phyloP scores from a whole-genome alignment of 2,329 filamentous ascomycete genomes.

The Thelonectria discophora region DNA sequence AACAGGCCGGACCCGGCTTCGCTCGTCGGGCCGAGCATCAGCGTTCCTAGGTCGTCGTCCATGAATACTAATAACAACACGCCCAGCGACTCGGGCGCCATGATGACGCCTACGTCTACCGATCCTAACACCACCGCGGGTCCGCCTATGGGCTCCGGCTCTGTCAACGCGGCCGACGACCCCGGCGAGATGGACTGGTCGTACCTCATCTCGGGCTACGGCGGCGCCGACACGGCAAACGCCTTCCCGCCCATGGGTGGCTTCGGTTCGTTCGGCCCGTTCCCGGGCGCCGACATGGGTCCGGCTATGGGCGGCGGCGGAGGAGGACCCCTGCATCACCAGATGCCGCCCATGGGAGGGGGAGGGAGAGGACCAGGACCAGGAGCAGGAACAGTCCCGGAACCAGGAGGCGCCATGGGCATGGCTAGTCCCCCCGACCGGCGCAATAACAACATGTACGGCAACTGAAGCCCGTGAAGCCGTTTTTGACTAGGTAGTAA shows the following conservation, averaged over 20 bases:
- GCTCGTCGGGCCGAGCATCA: constrained; percentile 36
- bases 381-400: constrained; percentile 32
- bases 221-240: constrained; percentile 38
- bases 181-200: constrained; percentile 59
- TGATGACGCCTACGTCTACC: constrained; percentile 45
- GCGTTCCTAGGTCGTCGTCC: constrained; percentile 36
- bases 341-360: constrained; percentile 27
- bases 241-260: constrained; percentile 44
- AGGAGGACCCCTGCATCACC: neutral
- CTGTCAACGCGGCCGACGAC: constrained; percentile 42
- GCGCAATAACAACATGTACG: constrained; percentile 40
- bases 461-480: constrained; percentile 25
- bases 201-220: constrained; percentile 55
- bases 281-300: constrained; percentile 34
- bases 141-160: constrained; percentile 28
- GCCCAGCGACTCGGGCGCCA: constrained; percentile 43
- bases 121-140: constrained; percentile 23
- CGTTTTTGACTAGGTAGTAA: neutral
- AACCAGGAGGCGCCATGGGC: constrained; percentile 17
- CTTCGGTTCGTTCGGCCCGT: constrained; percentile 42
- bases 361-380: constrained; percentile 38
- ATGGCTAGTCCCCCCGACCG: constrained; percentile 32
- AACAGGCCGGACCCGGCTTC: constrained; percentile 38
- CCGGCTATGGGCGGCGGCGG: constrained; percentile 19
- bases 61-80: neutral